These are phyloP conservation scores for Plectosphaerella plurivora DNA, from an alignment of 2,329 filamentous ascomycete genomes.

Conservation along the genomic window DNA sequence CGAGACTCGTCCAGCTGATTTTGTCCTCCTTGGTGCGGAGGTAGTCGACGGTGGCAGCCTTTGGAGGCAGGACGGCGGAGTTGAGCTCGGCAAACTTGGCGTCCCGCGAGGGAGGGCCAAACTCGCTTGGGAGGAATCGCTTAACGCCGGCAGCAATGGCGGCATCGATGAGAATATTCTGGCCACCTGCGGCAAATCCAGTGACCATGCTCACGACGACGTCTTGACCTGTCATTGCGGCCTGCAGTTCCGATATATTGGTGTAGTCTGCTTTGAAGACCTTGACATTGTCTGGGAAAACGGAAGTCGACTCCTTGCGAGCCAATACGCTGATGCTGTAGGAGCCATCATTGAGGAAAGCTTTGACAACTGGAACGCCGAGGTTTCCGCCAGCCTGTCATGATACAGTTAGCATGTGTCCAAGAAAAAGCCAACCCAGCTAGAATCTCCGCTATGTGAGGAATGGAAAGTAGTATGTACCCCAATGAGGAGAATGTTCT, in stretches of 20 bases:
- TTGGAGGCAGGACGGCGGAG: neutral
- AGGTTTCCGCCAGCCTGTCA: conserved; percentile 32
- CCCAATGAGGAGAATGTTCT: no score
- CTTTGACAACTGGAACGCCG: conserved; percentile 29
- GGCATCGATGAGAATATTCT: conserved; percentile 39
- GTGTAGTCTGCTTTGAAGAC: conserved; percentile 3
- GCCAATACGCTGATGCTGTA: conserved; percentile 52
- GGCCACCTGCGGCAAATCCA: conserved; percentile 37
- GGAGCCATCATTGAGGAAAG: conserved; percentile 25
- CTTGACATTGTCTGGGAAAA: conserved; percentile 24
- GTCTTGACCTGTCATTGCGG: conserved; percentile 46
- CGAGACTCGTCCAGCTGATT: conserved; percentile 5
- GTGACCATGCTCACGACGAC: conserved; percentile 39
- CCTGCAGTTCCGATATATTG: neutral
- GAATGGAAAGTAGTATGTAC: no score
- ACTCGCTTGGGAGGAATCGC: conserved; percentile 60
- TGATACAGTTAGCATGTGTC: no score
- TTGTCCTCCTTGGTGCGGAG: conserved; percentile 1
- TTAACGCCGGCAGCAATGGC: conserved; percentile 53
- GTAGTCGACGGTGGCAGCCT: conserved; percentile 1
- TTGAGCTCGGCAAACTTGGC: conserved; percentile 1
- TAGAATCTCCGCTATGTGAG: no score
- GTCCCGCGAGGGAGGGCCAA: conserved; percentile 19
- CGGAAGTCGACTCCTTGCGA: conserved; percentile 34
- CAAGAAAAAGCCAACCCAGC: no score